Percentiles rank a stretch among this genome's conserved stretches.
Evolutionary conservation across 2,329 filamentous ascomycete genomes (phyloP).

Genomic region (Aspergillus sojae): DNA sequence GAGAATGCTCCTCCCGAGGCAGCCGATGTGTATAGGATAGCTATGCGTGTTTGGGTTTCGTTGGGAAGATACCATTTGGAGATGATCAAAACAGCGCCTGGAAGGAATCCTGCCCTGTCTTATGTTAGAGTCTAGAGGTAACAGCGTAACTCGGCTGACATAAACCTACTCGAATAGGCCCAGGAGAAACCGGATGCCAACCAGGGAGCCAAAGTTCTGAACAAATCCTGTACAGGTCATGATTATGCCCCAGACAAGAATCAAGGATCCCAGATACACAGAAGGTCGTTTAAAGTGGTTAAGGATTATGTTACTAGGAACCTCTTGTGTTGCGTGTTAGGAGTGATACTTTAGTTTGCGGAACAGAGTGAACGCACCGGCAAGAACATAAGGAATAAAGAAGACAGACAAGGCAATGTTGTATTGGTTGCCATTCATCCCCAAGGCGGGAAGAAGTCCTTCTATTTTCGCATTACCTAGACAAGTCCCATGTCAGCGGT

Average conservation of each 20-base stretch:
- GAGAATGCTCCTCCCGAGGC: constrained; percentile 80
- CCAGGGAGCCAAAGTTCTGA: constrained; percentile 18
- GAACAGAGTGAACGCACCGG: constrained; percentile 59
- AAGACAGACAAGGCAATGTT: constrained; percentile 76
- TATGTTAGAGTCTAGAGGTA: background rate
- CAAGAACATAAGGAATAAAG: constrained; percentile 77
- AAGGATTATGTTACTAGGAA: constrained; percentile 27
- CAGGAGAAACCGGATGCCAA: constrained; percentile 18
- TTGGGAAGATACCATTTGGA: constrained; percentile 77
- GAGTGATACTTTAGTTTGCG: background rate
- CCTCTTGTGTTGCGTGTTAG: constrained; percentile 21
- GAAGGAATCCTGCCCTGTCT: constrained; percentile 53
- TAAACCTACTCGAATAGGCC: constrained; percentile 28
- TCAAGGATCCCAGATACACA: constrained; percentile 44
- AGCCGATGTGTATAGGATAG: constrained; percentile 78
- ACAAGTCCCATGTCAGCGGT: background rate
- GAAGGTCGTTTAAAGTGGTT: constrained; percentile 42
- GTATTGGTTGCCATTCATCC: constrained; percentile 66
- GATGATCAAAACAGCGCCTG: constrained; percentile 74
- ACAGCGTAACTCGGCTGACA: background rate
- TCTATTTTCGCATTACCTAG: constrained; percentile 60
- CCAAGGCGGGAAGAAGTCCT: constrained; percentile 57
- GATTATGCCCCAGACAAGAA: constrained; percentile 28
- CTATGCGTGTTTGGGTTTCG: constrained; percentile 73
- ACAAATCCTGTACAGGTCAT: constrained; percentile 23